phyloP scores from a whole-genome alignment of 257 asterid species.

The Solanum etuberosum region DNA sequence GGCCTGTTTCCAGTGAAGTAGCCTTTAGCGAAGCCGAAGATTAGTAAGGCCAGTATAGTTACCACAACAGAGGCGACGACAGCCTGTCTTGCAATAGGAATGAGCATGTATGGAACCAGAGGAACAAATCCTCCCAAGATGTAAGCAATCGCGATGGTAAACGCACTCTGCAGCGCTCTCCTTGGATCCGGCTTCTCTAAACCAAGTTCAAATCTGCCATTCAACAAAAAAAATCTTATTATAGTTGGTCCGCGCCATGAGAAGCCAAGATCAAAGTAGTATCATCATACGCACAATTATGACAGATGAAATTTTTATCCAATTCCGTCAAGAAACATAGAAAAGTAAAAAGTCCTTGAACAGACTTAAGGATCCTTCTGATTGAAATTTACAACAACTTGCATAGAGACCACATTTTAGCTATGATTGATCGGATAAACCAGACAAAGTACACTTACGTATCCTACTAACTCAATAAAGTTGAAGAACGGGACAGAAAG shows the following conservation, averaged over 20 bases:
- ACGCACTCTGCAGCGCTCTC: conserved; percentile 79
- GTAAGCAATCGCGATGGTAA: conserved; percentile 73
- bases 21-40: conserved; percentile 84
- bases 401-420: background rate
- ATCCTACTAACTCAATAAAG: background rate
- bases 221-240: background rate
- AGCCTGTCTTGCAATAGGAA: conserved; percentile 44
- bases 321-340: too few relatives aligned
- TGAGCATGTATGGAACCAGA: conserved; percentile 69
- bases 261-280: background rate
- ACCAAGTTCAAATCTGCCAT: conserved; percentile 81
- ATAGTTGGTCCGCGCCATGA: background rate
- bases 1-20: conserved; percentile 71
- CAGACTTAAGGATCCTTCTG: background rate
- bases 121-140: conserved; percentile 82
- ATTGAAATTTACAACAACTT: background rate
- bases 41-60: conserved; percentile 58
- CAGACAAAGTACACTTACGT: background rate
- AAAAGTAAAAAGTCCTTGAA: background rate
- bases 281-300: background rate
- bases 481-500: background rate
- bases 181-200: conserved; percentile 93
- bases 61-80: conserved; percentile 51
- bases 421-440: background rate
- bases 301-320: background rate